Conservation (phyloP, 2,329 filamentous ascomycete species). For the Parascedosporium putredinis region DNA sequence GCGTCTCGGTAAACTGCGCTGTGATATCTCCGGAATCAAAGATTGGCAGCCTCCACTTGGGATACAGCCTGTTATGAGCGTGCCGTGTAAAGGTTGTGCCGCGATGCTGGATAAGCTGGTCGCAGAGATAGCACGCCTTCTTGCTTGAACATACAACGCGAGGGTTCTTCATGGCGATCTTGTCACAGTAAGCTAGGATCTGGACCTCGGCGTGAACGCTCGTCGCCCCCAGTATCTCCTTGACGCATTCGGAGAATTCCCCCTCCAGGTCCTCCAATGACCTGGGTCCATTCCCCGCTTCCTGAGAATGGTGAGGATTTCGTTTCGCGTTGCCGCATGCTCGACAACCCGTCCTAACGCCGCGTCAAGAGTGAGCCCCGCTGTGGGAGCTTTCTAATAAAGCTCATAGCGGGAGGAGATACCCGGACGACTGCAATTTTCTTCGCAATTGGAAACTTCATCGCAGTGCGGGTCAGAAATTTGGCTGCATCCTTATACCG, state of each 20-base stretch:
- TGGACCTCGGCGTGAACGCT: slow-evolving; percentile 41
- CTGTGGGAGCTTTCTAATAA: background rate
- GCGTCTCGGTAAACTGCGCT: background rate
- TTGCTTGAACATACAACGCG: slow-evolving; percentile 38
- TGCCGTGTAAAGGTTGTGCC: slow-evolving; percentile 27
- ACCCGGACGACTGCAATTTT: slow-evolving; percentile 19
- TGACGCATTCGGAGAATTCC: slow-evolving; percentile 8
- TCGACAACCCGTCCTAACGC: too few species aligned
- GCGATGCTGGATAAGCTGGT: slow-evolving; percentile 36
- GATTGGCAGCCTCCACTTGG: slow-evolving; percentile 31
- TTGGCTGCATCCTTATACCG: slow-evolving; percentile 20
- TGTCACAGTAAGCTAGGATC: slow-evolving; percentile 32
- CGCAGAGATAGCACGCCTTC: slow-evolving; percentile 40
- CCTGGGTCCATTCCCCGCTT: too few species aligned
- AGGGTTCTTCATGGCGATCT: slow-evolving; percentile 18
- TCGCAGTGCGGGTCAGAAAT: slow-evolving; percentile 20
- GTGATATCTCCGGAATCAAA: slow-evolving; percentile 1
- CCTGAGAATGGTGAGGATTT: too few species aligned
- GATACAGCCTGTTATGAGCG: slow-evolving; percentile 34
- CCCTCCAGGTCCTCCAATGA: background rate
- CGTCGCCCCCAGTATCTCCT: slow-evolving; percentile 14
- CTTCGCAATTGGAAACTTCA: slow-evolving; percentile 18
- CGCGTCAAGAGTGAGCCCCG: too few species aligned
- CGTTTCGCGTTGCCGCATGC: too few species aligned
- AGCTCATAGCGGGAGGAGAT: slow-evolving; percentile 13